phyloP scores from a whole-genome alignment of 2,329 filamentous ascomycete genomes.

The Fusarium lyarnte region DNA sequence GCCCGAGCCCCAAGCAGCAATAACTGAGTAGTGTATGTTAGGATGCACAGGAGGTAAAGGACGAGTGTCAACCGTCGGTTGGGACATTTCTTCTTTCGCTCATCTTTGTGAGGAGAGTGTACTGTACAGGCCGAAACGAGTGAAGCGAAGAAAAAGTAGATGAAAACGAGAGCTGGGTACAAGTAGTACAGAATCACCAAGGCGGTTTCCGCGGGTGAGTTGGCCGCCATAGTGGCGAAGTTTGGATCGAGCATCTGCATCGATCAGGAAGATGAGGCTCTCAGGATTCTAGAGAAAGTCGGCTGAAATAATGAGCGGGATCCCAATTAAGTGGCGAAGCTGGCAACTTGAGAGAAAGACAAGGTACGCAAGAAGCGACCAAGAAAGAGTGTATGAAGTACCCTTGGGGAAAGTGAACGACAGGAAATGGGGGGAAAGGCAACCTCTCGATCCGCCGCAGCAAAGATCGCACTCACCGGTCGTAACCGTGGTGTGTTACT shows the following conservation, averaged over 20 bases:
- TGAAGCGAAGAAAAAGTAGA: conserved; percentile 69
- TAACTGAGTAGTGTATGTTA: conserved; percentile 61
- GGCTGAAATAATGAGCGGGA: background rate
- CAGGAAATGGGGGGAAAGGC: background rate
- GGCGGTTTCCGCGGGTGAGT: conserved; percentile 28
- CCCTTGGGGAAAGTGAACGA: background rate
- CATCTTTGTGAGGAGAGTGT: conserved; percentile 52
- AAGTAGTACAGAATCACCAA: conserved; percentile 38
- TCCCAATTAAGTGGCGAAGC: background rate
- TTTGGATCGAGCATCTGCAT: conserved; percentile 4
- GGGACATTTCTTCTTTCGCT: conserved; percentile 27
- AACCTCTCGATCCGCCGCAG: background rate
- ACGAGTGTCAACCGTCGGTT: conserved; percentile 48
- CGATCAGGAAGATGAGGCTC: background rate
- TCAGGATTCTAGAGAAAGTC: background rate
- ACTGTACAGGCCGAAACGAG: conserved; percentile 64
- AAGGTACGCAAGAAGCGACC: background rate
- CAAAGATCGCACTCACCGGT: conserved; percentile 19
- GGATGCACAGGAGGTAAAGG: conserved; percentile 55
- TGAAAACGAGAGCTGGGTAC: conserved; percentile 51
- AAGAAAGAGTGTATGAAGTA: background rate
- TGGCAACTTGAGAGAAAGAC: background rate
- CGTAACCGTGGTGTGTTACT: conserved; percentile 18
- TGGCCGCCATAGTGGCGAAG: conserved; percentile 21
- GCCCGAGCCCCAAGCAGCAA: conserved; percentile 51